Evolutionary conservation across 148 eudicot genomes (phyloP), one percentile per base, ranked within the genome.

Genomic region (Rhododendron williamsianum): DNA sequence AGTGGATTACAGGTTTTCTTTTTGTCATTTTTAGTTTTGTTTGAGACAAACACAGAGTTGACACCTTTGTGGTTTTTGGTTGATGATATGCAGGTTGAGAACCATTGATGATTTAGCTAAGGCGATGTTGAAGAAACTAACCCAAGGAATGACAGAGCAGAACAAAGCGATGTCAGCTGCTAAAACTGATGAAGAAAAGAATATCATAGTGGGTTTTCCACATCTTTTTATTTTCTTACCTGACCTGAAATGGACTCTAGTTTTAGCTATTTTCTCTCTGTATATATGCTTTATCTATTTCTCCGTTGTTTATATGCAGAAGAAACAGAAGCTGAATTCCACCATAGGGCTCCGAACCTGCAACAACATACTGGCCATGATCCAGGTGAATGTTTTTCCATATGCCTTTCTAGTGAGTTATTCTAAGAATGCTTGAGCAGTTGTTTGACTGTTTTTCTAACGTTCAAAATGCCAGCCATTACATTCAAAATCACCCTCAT

Each of bases 71-170:
- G 54, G 74, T 86, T 85, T 84, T 27, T 86, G 54, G 69, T 84
- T 85, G 85, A 43, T 89, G 88, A 80, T 86, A 51, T 65, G 81
- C 83, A 97, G 99, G 93, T 91, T 97, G 91, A 93, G 90, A 85
- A 92, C 91, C 71, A 88, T 90, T 56, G 99, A 95, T 85, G 99
- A 95, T 82, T 88, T 95, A 63, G 89, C 96, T 19, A 94, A 92
- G 82, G 89, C 93, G 71, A 94, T 90, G 88, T 89, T 92, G 89
- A 97, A 95, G 91, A 97, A 97, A 87, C 82, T 97, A 81, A 97
- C 98, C 80, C 98, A 92, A 83, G 99, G 98, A 58, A 93, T 97
- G 98, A 87, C 91, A 76, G 98, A 94, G 79, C 98, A 94, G 74
- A 94, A 95, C 90, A 95, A 93, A 91, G 92, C 88, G 77, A 92